A percentile compares a stretch with the other conserved stretches of the same genome.
phyloP scores from a whole-genome alignment of 179 eudicot species.

The Silene vulgaris region DNA sequence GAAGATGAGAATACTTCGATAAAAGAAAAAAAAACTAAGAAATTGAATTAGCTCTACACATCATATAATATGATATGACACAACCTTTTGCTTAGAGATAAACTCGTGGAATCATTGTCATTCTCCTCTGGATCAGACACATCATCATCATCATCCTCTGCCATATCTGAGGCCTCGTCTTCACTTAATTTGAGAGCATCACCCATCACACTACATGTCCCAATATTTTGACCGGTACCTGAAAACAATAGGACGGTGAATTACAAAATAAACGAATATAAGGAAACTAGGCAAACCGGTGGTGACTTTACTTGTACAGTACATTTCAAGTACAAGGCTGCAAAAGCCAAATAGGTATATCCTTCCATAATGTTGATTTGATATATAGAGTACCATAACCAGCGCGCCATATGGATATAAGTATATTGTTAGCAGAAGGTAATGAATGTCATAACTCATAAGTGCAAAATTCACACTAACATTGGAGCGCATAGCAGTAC shows the following conservation, averaged over 20 bases:
- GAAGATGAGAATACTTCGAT: neutral
- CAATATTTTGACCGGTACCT: conserved; percentile 11
- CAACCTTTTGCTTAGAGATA: no score
- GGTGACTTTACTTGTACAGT: no score
- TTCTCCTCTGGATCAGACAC: conserved; percentile 11
- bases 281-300: neutral
- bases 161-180: conserved; percentile 31
- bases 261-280: neutral
- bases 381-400: no score
- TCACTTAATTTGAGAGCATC: conserved; percentile 19
- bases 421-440: no score
- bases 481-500: neutral
- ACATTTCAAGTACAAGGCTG: no score
- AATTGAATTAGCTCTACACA: no score
- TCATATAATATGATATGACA: no score
- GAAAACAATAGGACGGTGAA: neutral
- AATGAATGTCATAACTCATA: no score
- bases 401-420: no score
- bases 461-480: neutral
- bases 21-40: no score
- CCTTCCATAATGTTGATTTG: no score
- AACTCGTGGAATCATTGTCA: conserved; percentile 17
- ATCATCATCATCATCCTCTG: conserved; percentile 16
- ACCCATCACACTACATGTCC: conserved; percentile 5
- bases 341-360: no score